Conservation (phyloP, 148 eudicot genomes). For the Cornus controversa region DNA sequence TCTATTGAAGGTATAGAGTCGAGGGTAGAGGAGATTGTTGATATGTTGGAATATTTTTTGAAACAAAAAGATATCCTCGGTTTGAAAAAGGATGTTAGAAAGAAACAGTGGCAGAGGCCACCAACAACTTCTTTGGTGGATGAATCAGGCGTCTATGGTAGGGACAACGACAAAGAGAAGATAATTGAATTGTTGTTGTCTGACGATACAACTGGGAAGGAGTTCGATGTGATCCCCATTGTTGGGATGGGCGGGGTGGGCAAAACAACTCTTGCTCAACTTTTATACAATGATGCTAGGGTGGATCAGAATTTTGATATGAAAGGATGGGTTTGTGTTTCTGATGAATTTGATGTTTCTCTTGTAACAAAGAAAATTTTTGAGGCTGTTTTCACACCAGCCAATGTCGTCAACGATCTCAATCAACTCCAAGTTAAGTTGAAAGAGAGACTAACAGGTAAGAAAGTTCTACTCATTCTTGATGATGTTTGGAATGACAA, state of each 20-base stretch:
- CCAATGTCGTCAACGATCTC: not conserved
- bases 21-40: constrained; percentile 9
- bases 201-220: not conserved
- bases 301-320: no score
- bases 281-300: no score
- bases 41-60: constrained; percentile 12
- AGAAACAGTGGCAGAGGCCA: not conserved
- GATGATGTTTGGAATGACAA: constrained; percentile 25
- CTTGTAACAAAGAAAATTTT: not conserved
- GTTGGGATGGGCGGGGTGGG: no score
- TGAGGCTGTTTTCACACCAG: not conserved
- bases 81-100: no score
- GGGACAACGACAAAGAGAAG: no score
- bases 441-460: no score
- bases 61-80: not conserved
- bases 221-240: constrained; percentile 20
- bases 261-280: no score
- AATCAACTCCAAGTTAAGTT: no score
- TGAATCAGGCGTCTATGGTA: no score
- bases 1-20: constrained; percentile 1
- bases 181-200: no score
- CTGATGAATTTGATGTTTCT: not conserved
- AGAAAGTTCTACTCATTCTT: constrained; percentile 16
- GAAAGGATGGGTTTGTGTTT: no score
- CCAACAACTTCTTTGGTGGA: constrained; percentile 17